These are phyloP conservation scores for Lumnitzera littorea DNA, from an alignment of 345 rosid species.

Conservation along the genomic window DNA sequence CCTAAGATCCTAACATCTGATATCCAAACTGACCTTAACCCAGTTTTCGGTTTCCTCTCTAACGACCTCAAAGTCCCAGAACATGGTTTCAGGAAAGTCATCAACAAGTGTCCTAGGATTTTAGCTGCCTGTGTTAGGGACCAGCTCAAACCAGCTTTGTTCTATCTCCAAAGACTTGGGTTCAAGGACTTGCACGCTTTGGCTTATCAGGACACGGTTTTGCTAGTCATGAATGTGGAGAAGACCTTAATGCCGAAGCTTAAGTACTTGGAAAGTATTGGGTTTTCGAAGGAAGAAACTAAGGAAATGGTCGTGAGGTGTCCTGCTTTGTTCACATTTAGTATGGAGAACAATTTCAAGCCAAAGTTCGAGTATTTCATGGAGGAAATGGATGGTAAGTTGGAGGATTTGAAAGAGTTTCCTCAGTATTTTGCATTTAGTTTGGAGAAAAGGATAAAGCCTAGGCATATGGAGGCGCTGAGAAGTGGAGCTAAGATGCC, in stretches of 20 bases:
- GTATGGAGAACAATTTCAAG: constrained; percentile 72
- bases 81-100: constrained; percentile 40
- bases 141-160: constrained; percentile 70
- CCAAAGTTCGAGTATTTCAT: constrained; percentile 65
- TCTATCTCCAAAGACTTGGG: constrained; percentile 72
- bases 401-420: constrained; percentile 30
- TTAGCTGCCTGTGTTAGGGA: constrained; percentile 55
- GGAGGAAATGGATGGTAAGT: constrained; percentile 34
- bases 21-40: constrained; percentile 51
- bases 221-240: constrained; percentile 77
- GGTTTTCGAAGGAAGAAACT: constrained; percentile 47
- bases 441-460: constrained; percentile 83
- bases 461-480: constrained; percentile 43
- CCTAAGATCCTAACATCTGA: constrained; percentile 72
- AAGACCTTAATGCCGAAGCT: constrained; percentile 78
- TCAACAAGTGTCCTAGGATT: constrained; percentile 81
- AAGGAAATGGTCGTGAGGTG: constrained; percentile 67
- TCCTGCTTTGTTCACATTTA: constrained; percentile 76
- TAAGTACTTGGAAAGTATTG: constrained; percentile 56
- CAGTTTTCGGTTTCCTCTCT: constrained; percentile 64
- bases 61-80: constrained; percentile 53
- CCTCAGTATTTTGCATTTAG: constrained; percentile 92
- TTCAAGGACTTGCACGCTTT: constrained; percentile 55
- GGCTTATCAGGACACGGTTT: constrained; percentile 71
- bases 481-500: constrained; percentile 35